Conservation (phyloP, 2,329 filamentous ascomycete species). For the Fusarium algeriense region DNA sequence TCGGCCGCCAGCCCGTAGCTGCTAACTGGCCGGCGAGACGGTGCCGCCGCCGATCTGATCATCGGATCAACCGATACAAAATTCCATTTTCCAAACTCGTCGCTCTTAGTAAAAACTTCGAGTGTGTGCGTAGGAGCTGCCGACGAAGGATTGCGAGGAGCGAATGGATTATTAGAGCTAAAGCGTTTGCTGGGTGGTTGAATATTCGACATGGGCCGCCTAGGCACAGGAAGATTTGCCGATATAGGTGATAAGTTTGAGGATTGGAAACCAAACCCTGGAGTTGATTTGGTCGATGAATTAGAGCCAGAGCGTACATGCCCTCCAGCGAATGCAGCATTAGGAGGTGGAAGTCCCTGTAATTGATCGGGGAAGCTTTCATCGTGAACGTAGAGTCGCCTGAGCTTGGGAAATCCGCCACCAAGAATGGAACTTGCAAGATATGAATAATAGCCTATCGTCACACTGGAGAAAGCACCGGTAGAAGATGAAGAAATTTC, state of each 20-base stretch:
- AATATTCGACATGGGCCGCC: conserved; percentile 48
- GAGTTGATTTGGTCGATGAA: conserved; percentile 43
- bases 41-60: conserved; percentile 45
- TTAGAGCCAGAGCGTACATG: conserved; percentile 52
- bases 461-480: conserved; percentile 68
- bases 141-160: conserved; percentile 50
- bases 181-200: conserved; percentile 57
- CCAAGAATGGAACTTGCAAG: conserved; percentile 84
- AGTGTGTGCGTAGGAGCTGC: conserved; percentile 65
- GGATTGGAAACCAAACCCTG: conserved; percentile 42
- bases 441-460: conserved; percentile 82
- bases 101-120: conserved; percentile 71
- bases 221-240: conserved; percentile 42
- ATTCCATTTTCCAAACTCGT: conserved; percentile 70
- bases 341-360: conserved; percentile 76
- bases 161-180: conserved; percentile 72
- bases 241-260: conserved; percentile 42
- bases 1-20: conserved; percentile 70
- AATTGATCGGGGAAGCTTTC: conserved; percentile 84
- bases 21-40: conserved; percentile 61
- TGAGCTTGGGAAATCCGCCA: conserved; percentile 78
- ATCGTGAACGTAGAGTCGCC: conserved; percentile 87
- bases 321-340: conserved; percentile 48
- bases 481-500: conserved; percentile 77
- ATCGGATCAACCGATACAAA: conserved; percentile 63